Evolutionary conservation across 371 early-diverging fungal genomes (phyloP).

Genomic region (Capillidium rhysosporum): DNA sequence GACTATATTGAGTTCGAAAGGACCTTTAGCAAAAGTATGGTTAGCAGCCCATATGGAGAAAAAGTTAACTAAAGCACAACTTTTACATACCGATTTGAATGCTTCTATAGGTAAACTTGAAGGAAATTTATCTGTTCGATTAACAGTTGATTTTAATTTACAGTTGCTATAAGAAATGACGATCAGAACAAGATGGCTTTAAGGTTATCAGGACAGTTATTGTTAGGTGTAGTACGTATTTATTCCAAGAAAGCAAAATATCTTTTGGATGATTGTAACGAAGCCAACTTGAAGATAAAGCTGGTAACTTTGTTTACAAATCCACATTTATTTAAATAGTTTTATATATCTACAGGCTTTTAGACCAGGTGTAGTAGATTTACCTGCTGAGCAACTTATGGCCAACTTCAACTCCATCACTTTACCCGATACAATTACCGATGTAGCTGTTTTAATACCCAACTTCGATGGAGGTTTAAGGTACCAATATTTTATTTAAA

Average conservation of each 20-base stretch:
- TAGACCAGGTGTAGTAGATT: slow-evolving; percentile 65
- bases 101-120: slow-evolving; percentile 56
- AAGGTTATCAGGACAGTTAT: slow-evolving; percentile 87
- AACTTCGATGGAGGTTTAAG: slow-evolving; percentile 36
- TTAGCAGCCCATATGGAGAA: slow-evolving; percentile 95
- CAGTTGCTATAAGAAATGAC: slow-evolving; percentile 64
- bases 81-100: slow-evolving; percentile 73
- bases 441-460: slow-evolving; percentile 75
- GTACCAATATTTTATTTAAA: slow-evolving; percentile 6
- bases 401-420: slow-evolving; percentile 70
- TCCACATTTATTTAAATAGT: too few species aligned
- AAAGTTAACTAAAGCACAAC: slow-evolving; percentile 86
- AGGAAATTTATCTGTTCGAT: background rate
- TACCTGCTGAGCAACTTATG: slow-evolving; percentile 51
- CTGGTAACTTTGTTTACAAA: slow-evolving; percentile 25
- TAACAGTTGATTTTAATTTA: background rate
- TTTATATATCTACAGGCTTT: slow-evolving; percentile 53
- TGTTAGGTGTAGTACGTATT: slow-evolving; percentile 90
- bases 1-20: slow-evolving; percentile 59
- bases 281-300: slow-evolving; percentile 85
- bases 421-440: slow-evolving; percentile 63
- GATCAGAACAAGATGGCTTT: slow-evolving; percentile 74
- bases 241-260: slow-evolving; percentile 93
- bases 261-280: slow-evolving; percentile 93
- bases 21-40: slow-evolving; percentile 92